phyloP scores from a whole-genome alignment of 371 early-diverging fungal species.

The Mortierella sp. region DNA sequence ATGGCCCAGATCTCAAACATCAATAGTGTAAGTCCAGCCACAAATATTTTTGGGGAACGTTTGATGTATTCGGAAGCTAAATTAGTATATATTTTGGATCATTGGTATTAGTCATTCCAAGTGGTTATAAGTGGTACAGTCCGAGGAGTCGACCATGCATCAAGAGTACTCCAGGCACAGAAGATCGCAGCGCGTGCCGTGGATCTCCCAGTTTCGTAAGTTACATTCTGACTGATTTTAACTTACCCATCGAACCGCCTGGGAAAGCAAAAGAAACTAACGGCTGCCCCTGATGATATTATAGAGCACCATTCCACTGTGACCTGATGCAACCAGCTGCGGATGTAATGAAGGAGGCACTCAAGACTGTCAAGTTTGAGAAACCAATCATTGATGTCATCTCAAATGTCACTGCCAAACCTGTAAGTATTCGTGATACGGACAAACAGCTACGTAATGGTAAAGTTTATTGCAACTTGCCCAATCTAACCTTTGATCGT shows the following conservation, averaged over 20 bases:
- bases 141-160: constrained; percentile 89
- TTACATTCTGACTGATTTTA: neutral
- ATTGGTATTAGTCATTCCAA: constrained; percentile 70
- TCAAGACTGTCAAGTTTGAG: constrained; percentile 72
- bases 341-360: constrained; percentile 76
- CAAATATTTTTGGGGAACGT: neutral
- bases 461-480: no score
- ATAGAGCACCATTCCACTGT: constrained; percentile 95
- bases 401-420: constrained; percentile 91
- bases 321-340: constrained; percentile 90
- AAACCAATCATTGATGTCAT: constrained; percentile 85
- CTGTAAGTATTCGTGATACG: constrained; percentile 69
- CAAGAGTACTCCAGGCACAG: constrained; percentile 79
- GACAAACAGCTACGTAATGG: no score
- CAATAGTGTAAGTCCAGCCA: constrained; percentile 72
- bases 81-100: neutral
- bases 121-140: constrained; percentile 93
- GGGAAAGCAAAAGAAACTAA: neutral
- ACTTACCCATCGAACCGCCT: no score
- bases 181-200: constrained; percentile 89
- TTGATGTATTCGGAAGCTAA: neutral
- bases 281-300: neutral
- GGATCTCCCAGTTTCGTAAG: constrained; percentile 91
- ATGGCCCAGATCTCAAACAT: constrained; percentile 89
- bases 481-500: neutral